Percentiles rank a stretch among this genome's conserved stretches.
phyloP scores from a whole-genome alignment of 129 eudicot genomes.

The Flaveria bidentis region DNA sequence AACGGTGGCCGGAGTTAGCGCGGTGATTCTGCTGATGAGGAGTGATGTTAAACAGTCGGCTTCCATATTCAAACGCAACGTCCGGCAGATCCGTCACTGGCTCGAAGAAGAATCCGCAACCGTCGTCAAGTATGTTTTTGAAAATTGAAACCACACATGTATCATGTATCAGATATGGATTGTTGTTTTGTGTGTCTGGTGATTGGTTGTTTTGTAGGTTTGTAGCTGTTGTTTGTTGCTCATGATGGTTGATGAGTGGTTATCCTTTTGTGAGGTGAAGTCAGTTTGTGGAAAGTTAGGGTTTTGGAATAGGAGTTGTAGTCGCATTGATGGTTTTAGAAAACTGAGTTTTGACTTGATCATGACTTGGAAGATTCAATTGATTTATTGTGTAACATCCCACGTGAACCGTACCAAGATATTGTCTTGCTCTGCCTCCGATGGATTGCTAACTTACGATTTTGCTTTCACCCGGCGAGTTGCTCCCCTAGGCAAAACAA shows the following conservation, averaged over 20 bases:
- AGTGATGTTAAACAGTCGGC: conserved; percentile 79
- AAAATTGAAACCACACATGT: too few species aligned
- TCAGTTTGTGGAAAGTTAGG: conserved; percentile 21
- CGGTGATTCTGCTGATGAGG: conserved; percentile 69
- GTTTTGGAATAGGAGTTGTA: conserved; percentile 13
- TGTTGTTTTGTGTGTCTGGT: too few species aligned
- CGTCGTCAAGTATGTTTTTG: conserved; percentile 60
- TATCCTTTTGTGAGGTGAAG: not conserved
- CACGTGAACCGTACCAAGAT: too few species aligned
- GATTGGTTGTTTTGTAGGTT: too few species aligned
- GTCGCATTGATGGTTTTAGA: not conserved
- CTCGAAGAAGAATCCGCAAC: conserved; percentile 80
- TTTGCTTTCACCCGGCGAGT: too few species aligned
- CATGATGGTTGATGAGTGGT: not conserved
- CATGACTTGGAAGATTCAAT: too few species aligned
- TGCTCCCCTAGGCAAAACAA: too few species aligned
- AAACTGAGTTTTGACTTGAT: too few species aligned
- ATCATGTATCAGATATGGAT: too few species aligned
- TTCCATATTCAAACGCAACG: conserved; percentile 66
- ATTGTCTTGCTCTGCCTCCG: too few species aligned
- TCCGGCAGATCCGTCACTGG: conserved; percentile 85
- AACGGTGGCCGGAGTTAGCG: conserved; percentile 88
- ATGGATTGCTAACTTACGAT: too few species aligned
- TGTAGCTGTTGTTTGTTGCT: not conserved
- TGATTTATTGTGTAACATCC: too few species aligned